Percentiles rank a stretch among this genome's conserved stretches.
These are phyloP conservation scores for Pestalotiopsis sp. DNA, from an alignment of 2,329 filamentous ascomycete species.

Conservation along the genomic window DNA sequence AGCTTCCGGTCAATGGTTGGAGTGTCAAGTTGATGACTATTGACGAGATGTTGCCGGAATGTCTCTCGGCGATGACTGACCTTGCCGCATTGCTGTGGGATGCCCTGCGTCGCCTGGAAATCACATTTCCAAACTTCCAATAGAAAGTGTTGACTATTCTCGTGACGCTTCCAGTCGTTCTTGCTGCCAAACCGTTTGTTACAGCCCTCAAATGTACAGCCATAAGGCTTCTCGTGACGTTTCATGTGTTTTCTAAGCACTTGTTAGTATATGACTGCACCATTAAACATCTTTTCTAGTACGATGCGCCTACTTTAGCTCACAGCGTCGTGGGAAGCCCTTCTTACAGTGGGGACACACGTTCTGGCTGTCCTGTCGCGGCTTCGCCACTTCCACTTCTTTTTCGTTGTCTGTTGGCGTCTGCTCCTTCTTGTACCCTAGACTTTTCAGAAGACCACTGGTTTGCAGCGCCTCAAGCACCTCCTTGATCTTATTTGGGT, in stretches of 20 bases:
- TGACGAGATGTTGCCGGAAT: slow-evolving; percentile 64
- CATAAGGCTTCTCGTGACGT: slow-evolving; percentile 79
- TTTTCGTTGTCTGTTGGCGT: slow-evolving; percentile 15
- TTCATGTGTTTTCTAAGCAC: slow-evolving; percentile 76
- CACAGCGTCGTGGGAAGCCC: slow-evolving; percentile 51
- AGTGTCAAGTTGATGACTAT: slow-evolving; percentile 46
- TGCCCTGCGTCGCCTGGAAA: slow-evolving; percentile 29
- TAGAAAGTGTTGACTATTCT: slow-evolving; percentile 76
- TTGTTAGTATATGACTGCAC: slow-evolving; percentile 22
- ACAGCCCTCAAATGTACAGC: slow-evolving; percentile 75
- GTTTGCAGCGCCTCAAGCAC: slow-evolving; percentile 27
- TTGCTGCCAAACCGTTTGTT: slow-evolving; percentile 83
- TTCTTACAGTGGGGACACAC: slow-evolving; percentile 49
- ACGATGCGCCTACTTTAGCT: slow-evolving; percentile 53
- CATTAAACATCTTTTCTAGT: neutral
- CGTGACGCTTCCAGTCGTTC: slow-evolving; percentile 92
- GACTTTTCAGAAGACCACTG: slow-evolving; percentile 24
- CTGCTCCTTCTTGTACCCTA: slow-evolving; percentile 27
- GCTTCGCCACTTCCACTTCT: slow-evolving; percentile 17
- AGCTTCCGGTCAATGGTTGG: slow-evolving; percentile 44
- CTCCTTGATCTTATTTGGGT: slow-evolving; percentile 18
- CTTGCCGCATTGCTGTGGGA: slow-evolving; percentile 52
- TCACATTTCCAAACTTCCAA: slow-evolving; percentile 74
- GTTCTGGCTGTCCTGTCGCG: slow-evolving; percentile 21
- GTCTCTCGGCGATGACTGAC: slow-evolving; percentile 60